phyloP scores from a whole-genome alignment of 495 filamentous ascomycete genomes.

The Staphylotrichum longicolle region DNA sequence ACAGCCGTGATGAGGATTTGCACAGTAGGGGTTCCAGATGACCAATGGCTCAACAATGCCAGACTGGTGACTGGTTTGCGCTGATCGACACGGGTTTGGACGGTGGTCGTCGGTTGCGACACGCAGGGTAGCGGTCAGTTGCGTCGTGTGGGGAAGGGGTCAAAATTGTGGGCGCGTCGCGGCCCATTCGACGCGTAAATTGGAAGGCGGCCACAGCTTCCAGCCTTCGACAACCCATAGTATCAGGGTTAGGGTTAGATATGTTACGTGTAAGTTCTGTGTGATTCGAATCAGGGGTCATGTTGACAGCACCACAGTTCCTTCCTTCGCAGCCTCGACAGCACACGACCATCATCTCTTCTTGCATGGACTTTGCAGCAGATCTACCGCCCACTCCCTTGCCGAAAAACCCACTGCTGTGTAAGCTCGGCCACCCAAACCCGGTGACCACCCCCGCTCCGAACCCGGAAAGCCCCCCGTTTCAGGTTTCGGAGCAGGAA shows the following conservation, averaged over 20 bases:
- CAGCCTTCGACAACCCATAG: no score
- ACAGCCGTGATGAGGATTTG: background rate
- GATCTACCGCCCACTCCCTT: no score
- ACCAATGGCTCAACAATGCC: background rate
- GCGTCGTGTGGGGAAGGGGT: constrained; percentile 15
- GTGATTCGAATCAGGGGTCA: no score
- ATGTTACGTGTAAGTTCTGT: background rate
- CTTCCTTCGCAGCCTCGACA: no score
- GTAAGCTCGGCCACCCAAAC: no score
- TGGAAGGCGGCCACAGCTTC: constrained; percentile 3
- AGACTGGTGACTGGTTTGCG: background rate
- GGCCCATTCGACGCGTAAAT: constrained; percentile 30
- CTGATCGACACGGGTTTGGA: background rate
- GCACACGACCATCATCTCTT: no score
- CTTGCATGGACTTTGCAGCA: no score
- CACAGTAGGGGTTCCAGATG: background rate
- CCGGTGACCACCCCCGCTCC: background rate
- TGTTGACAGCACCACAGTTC: no score
- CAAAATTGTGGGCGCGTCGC: constrained; percentile 34
- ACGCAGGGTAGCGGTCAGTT: constrained; percentile 8
- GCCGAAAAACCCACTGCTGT: no score
- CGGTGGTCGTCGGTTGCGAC: constrained; percentile 2
- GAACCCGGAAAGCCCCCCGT: background rate
- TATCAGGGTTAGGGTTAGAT: constrained; percentile 13
- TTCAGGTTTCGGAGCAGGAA: constrained; percentile 18